phyloP scores from a whole-genome alignment of 257 asterid genomes.

The Handroanthus guayacan region DNA sequence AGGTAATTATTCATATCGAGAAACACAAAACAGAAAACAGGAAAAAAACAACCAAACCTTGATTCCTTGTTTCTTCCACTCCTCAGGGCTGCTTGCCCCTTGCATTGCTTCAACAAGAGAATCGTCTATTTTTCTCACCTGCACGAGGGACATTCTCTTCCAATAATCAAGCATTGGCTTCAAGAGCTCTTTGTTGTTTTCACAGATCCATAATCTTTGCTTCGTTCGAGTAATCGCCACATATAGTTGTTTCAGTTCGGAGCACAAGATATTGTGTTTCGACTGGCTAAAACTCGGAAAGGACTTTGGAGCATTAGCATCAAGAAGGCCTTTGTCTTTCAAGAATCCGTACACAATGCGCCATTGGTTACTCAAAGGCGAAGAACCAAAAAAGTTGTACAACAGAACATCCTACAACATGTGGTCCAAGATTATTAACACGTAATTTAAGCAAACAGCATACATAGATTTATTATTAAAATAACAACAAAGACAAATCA shows the following conservation, averaged over 20 bases:
- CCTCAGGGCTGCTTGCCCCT: conserved; percentile 35
- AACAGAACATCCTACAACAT: conserved; percentile 26
- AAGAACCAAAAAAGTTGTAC: conserved; percentile 71
- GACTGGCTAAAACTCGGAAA: too few relatives aligned
- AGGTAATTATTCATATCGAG: not conserved
- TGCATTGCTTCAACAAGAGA: conserved; percentile 63
- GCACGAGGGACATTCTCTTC: conserved; percentile 59
- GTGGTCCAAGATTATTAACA: conserved; percentile 5
- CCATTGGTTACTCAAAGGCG: conserved; percentile 67
- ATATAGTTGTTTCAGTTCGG: too few relatives aligned
- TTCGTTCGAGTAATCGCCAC: too few relatives aligned
- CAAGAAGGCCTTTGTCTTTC: too few relatives aligned
- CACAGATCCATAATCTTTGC: too few relatives aligned
- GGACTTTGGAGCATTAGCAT: too few relatives aligned
- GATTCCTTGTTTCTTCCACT: conserved; percentile 69
- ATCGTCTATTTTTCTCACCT: conserved; percentile 53
- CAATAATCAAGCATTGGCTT: conserved; percentile 73
- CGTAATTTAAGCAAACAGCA: not conserved
- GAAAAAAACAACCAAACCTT: conserved; percentile 47
- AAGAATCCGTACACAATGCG: conserved; percentile 59
- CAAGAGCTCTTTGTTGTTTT: conserved; percentile 46
- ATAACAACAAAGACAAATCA: not conserved
- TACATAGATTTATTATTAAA: not conserved
- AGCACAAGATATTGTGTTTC: too few relatives aligned
- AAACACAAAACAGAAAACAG: too few relatives aligned